Evolutionary conservation across 805 yeast genomes (phyloP).

Genomic region (Monosporozyma servazzii): DNA sequence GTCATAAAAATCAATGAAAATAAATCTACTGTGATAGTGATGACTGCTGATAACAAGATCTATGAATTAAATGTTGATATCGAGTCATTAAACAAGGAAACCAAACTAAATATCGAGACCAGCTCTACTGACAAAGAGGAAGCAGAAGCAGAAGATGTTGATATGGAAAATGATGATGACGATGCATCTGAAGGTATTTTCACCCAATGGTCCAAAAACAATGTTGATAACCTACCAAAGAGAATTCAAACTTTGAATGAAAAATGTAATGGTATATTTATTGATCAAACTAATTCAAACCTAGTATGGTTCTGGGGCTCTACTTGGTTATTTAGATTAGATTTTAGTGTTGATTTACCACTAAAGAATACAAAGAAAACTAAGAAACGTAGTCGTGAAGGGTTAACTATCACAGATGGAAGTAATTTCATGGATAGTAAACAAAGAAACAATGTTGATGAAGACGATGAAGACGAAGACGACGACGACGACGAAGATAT

Average conservation of each 20-base stretch:
- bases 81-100: slow-evolving; percentile 5
- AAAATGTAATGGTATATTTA: slow-evolving; percentile 64
- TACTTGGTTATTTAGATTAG: slow-evolving; percentile 70
- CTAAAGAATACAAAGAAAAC: slow-evolving; percentile 27
- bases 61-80: slow-evolving; percentile 46
- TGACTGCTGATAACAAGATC: slow-evolving; percentile 66
- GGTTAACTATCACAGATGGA: slow-evolving; percentile 34
- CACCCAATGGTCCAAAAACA: slow-evolving; percentile 73
- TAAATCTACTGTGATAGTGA: slow-evolving; percentile 45
- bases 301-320: slow-evolving; percentile 84
- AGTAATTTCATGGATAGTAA: slow-evolving; percentile 30
- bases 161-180: background rate
- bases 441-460: slow-evolving; percentile 23
- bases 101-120: background rate
- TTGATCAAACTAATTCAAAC: slow-evolving; percentile 32
- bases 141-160: slow-evolving; percentile 1
- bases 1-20: slow-evolving; percentile 46
- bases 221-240: slow-evolving; percentile 65
- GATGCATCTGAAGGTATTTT: slow-evolving; percentile 16
- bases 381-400: slow-evolving; percentile 37
- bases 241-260: slow-evolving; percentile 50
- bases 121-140: background rate
- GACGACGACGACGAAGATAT: slow-evolving; percentile 1
- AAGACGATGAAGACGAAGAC: slow-evolving; percentile 2
- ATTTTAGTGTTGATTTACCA: slow-evolving; percentile 51